Base-by-base conservation (phyloP, 345 rosid species). In the Passiflora organensis region DNA sequence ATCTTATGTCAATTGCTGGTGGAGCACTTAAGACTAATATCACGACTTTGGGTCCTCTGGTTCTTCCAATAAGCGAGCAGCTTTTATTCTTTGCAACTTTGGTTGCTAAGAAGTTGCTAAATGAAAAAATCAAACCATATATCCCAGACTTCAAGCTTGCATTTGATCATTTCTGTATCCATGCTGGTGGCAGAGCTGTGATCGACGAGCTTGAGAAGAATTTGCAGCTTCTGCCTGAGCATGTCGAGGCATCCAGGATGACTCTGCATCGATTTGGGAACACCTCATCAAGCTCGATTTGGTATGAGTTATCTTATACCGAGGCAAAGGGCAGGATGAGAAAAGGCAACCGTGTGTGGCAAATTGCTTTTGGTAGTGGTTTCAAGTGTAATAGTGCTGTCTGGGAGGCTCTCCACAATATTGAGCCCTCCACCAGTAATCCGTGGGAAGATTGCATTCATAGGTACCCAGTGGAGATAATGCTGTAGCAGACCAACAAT, bases 121-220 rank as follows among this genome's bases (percentile, higher is more conserved):
- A 32, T 5, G 45, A 44, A 14, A 54, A 13, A 17, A 24, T 42
- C 16, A 28, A 21, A 2, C 86, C 95, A 1, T 85, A 87, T 52
- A 76, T 85, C 37, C 97, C 97, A 0, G 87, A 91, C 64, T 91
- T 91, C 79, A 87, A 82, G 55, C 76, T 76, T 37, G 97, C 91
- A 0, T 85, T 91, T 39, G 97, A 91, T 69, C 97, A 91, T 57
- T 91, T 87, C 48, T 87, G 97, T n/a, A n/a, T n/a, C n/a, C n/a
- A n/a, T n/a, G n/a, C n/a, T n/a, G n/a, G n/a, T n/a, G n/a, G n/a
- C n/a, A 74, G 91, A 49, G 96, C 56, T 4, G 64, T 60, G 50
- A 51, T 60, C 18, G 64, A 60, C 19, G 56, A 28, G 55, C 42
- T 51, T 44, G 64, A 60, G 43, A 60, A 43, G 48, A 60, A 42